These are phyloP conservation scores for Euphorbia celastroides DNA, from an alignment of 441 rosid species.

Conservation along the genomic window DNA sequence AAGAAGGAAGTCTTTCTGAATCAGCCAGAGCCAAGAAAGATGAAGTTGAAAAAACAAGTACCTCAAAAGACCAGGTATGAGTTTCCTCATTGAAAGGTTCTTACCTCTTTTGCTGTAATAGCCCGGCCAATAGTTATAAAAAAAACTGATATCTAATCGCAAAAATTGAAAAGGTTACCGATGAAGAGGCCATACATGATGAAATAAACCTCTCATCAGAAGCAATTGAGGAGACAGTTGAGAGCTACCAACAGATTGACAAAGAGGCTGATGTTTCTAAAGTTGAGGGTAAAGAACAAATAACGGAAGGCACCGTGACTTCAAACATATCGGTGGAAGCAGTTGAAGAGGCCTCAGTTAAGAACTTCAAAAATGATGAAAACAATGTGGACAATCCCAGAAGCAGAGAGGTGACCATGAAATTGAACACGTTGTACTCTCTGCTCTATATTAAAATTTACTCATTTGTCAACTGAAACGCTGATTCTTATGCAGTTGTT, in stretches of 20 bases:
- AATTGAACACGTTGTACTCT: constrained; percentile 5
- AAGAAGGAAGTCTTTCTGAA: constrained; percentile 13
- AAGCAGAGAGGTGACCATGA: constrained; percentile 26
- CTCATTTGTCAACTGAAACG: constrained; percentile 5
- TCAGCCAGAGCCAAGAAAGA: constrained; percentile 13
- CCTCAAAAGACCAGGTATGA: constrained; percentile 18
- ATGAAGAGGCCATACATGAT: not conserved
- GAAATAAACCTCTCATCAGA: constrained; percentile 12
- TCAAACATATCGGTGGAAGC: constrained; percentile 18
- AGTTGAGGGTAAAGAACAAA: constrained; percentile 18
- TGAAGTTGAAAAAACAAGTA: constrained; percentile 18
- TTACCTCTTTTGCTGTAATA: not conserved
- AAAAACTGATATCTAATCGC: constrained; percentile 12
- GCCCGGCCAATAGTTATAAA: constrained; percentile 6
- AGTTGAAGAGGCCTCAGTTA: constrained; percentile 6
- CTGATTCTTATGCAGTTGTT: constrained; percentile 8
- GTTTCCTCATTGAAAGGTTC: not conserved
- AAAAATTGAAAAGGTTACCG: constrained; percentile 3
- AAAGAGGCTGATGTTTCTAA: constrained; percentile 12
- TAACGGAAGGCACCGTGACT: constrained; percentile 1
- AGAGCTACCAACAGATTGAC: constrained; percentile 8
- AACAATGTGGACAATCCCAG: not conserved
- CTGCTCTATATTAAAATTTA: not conserved
- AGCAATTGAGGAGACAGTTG: constrained; percentile 3
- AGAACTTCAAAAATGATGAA: constrained; percentile 16